Percentiles rank a stretch among this genome's conserved stretches.
Conservation (phyloP, 108 stramenopile species). For the Skeletonema tropicum region DNA sequence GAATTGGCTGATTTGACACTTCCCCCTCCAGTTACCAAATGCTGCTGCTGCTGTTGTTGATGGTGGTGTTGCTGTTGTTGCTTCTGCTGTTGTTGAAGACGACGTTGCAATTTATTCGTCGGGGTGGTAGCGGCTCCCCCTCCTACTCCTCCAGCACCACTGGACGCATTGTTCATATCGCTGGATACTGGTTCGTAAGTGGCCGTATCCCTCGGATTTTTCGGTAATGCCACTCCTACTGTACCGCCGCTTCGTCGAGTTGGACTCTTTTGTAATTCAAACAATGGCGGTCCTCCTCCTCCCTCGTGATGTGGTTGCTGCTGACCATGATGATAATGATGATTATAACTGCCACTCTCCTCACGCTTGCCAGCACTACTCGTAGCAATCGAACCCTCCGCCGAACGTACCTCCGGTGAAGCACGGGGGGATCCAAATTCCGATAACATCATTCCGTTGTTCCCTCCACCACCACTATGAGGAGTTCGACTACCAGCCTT, state of each 20-base stretch:
- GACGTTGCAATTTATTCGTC: not conserved
- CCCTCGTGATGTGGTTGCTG: too few species aligned
- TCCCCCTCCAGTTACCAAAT: not conserved
- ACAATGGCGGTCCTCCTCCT: not conserved
- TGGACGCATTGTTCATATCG: too few species aligned
- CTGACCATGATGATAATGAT: too few species aligned
- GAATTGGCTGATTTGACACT: slow-evolving; percentile 6
- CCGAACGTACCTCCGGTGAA: slow-evolving; percentile 13
- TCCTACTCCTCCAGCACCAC: not conserved
- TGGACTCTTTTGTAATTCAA: not conserved
- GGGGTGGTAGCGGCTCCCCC: not conserved
- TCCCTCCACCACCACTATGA: too few species aligned
- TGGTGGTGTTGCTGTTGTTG: not conserved
- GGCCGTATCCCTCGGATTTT: slow-evolving; percentile 3
- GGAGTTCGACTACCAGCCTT: too few species aligned
- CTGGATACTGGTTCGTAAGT: not conserved
- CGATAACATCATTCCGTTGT: not conserved
- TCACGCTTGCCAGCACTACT: not conserved
- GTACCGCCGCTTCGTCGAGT: too few species aligned
- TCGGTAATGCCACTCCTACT: not conserved
- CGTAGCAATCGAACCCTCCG: slow-evolving; percentile 4
- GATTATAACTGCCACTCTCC: not conserved
- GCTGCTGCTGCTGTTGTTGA: not conserved
- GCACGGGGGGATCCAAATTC: not conserved
- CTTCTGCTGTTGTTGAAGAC: not conserved